Conservation (phyloP, 352 stramenopile genomes). For the Globisporangium solare region DNA sequence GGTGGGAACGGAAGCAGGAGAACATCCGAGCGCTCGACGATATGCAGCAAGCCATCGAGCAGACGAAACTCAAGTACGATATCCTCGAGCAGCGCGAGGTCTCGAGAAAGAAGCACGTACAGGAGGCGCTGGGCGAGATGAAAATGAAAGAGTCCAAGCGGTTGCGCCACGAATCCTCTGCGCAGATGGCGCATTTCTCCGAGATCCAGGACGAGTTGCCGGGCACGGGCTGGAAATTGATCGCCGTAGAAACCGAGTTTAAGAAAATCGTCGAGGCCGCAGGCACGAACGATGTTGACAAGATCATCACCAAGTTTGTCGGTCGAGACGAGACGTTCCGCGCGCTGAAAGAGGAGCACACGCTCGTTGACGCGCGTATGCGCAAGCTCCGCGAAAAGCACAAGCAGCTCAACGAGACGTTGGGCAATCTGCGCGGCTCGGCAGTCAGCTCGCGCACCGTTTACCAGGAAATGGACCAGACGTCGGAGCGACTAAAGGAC, state of each 20-base stretch:
- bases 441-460: slow-evolving; percentile 79
- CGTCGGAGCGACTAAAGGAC: slow-evolving; percentile 75
- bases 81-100: slow-evolving; percentile 75
- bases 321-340: slow-evolving; percentile 63
- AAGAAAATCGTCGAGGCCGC: slow-evolving; percentile 76
- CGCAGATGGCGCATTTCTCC: slow-evolving; percentile 74
- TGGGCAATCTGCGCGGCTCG: slow-evolving; percentile 52
- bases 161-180: slow-evolving; percentile 66
- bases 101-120: slow-evolving; percentile 68
- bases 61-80: slow-evolving; percentile 67
- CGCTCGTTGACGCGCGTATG: slow-evolving; percentile 66
- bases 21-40: slow-evolving; percentile 70
- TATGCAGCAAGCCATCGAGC: slow-evolving; percentile 70
- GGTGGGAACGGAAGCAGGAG: slow-evolving; percentile 70
- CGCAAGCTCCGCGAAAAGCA: slow-evolving; percentile 69
- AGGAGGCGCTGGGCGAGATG: slow-evolving; percentile 62
- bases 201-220: slow-evolving; percentile 77
- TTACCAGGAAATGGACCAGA: slow-evolving; percentile 85
- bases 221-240: slow-evolving; percentile 62
- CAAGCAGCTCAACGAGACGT: slow-evolving; percentile 70
- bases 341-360: slow-evolving; percentile 75
- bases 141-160: slow-evolving; percentile 65
- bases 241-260: slow-evolving; percentile 62
- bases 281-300: slow-evolving; percentile 74
- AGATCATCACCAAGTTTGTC: slow-evolving; percentile 77